Base-by-base conservation (phyloP, 1,284 basidiomycete species). In the Sporisorium scitamineum region DNA sequence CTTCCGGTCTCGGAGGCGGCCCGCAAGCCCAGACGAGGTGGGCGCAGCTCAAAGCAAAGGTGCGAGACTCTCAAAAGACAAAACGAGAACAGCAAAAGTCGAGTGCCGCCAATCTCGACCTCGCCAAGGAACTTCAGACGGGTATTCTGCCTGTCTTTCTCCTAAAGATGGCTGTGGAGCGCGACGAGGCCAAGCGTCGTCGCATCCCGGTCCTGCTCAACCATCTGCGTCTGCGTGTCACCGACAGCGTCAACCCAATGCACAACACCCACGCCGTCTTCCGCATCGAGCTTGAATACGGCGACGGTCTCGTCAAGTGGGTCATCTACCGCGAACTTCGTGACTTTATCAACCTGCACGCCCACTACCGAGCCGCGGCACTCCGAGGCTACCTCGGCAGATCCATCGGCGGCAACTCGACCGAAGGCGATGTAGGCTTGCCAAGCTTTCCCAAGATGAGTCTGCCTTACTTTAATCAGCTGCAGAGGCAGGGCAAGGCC, bases 201-300 rank as follows among this genome's bases (percentile, higher is more conserved):
- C 91, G 94, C 32, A 90, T 98, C 6, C 95, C 95, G 0, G 88
- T 94, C 32, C 89, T 99, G 27, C 89, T 98, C 71, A 94, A 96
- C 82, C 91, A 94, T 52, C 87, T 97, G 32, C 90, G 92, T 57
- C 91, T 95, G 63, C 90, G 92, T 10, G 90, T 96, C 61, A 93
- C 91, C 80, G 94, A 95, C 86, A 93, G 92, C 74, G 85, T 96
- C 54, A 91, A 95, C 86, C 92, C 93, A 4, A 87, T 93, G 73
- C 90, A 93, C 80, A 89, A 90, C 32, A 88, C 90, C 57, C 93
- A 93, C 81, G 90, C 93, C 5, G 91, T 95, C 3, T 97, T 95
- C 85, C 90, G 94, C 20, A 94, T 97, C 78, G 94, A 97, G 86
- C 96, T 95, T 86, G 94, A 97, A 86, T 98, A 99, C 83, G 96